Base-by-base conservation (phyloP, 768 basidiomycete species). In the Hygrophoropsis aurantiaca region DNA sequence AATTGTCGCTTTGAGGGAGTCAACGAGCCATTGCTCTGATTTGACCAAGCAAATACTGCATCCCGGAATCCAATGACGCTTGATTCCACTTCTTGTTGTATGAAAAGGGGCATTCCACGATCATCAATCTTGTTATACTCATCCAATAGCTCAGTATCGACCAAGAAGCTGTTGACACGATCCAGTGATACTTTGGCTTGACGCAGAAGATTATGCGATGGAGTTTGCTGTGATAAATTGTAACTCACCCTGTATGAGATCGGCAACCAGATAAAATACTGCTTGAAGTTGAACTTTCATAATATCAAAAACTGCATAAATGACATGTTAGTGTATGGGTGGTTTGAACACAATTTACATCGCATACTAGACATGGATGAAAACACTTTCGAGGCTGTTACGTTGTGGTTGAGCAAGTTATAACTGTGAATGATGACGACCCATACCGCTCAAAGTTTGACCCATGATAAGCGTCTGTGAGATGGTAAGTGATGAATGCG, bases 171-270 rank as follows among this genome's bases (percentile, higher is more conserved):
- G 57, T 76, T 67, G 23, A 80, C 54, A 10, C 86, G 77, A 47
- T 81, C 77, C 4, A 87, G 53, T 3, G 84, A 84, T 5, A 89
- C 84, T 61, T 80, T 82, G 42, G 73, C 80, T 60, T 65, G 51
- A 30, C 7, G 27, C 27, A 30, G 13, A 30, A 8, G 7, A 16
- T 62, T 19, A 67, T 38, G 36, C 60, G 49, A 2, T 51, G 25
- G 11, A 69, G 63, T 40, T 47, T 3, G 61, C 62, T n/a, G 38
- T 24, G 11, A 25, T 13, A 70, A 49, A 16, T 19, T 69, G 65
- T 2, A 33, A 44, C 46, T 41, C 24, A 40, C 18, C 16, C 27
- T 56, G 39, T 16, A 39, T 32, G 18, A 74, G 57, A 11, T 64
- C 43, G 4, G 69, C 64, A 1, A 70, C 46, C 5, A 56, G 26